These are phyloP conservation scores for Dendrocalamus latiflorus DNA, from an alignment of 202 grass and related monocot species.

Conservation along the genomic window DNA sequence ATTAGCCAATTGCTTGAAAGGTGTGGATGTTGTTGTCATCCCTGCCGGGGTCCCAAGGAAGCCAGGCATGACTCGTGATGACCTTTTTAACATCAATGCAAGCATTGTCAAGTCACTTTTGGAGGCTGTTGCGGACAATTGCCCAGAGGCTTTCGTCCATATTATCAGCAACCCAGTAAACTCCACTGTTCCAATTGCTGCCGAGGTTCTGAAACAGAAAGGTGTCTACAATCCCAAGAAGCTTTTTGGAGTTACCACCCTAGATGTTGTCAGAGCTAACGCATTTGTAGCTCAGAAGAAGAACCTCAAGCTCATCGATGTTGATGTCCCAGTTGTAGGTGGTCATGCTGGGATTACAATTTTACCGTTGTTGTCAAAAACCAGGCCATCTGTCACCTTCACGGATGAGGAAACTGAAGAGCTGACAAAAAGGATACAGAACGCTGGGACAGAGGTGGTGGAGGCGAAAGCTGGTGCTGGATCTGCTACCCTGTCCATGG, in stretches of 20 bases:
- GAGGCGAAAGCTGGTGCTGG: conserved; percentile 89
- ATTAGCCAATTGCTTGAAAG: too few species aligned
- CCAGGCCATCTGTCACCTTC: conserved; percentile 62
- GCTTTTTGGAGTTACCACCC: conserved; percentile 79
- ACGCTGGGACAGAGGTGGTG: conserved; percentile 82
- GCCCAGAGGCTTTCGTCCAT: conserved; percentile 74
- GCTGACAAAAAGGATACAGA: conserved; percentile 81
- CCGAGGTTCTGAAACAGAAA: conserved; percentile 79
- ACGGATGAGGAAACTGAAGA: conserved; percentile 54
- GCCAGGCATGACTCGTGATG: conserved; percentile 91
- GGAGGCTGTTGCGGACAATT: conserved; percentile 84
- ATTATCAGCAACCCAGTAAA: conserved; percentile 98
- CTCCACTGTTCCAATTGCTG: conserved; percentile 81
- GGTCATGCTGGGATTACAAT: conserved; percentile 94
- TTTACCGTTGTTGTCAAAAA: conserved; percentile 70
- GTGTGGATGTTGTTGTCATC: too few species aligned
- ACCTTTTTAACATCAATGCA: conserved; percentile 86
- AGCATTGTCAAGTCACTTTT: conserved; percentile 80
- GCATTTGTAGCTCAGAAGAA: conserved; percentile 87
- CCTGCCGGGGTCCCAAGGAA: conserved; percentile 83
- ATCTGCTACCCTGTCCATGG: too few species aligned
- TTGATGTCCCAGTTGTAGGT: conserved; percentile 84
- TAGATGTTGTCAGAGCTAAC: conserved; percentile 85
- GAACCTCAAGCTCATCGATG: conserved; percentile 66
- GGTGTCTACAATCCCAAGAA: conserved; percentile 80